A percentile compares a stretch with the other conserved stretches of the same genome.
These are phyloP conservation scores for Gnetum montanum DNA, from an alignment of 75 land plant genomes.

Conservation along the genomic window DNA sequence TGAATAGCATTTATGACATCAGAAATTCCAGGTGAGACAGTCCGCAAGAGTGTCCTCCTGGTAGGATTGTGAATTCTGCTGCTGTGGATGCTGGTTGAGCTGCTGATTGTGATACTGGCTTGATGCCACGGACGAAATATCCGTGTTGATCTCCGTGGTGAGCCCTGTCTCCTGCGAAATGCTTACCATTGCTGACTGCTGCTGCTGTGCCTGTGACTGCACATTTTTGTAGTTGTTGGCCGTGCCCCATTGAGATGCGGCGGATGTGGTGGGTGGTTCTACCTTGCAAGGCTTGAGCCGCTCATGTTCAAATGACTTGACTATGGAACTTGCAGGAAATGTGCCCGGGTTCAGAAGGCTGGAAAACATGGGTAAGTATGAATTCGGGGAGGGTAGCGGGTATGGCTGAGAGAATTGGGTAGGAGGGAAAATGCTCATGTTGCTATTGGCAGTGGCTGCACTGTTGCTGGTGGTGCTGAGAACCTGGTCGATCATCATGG, in stretches of 20 bases:
- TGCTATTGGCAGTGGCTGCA: not conserved
- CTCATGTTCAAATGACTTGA: not conserved
- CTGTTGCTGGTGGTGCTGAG: too few species aligned
- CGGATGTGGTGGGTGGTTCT: slow-evolving; percentile 8
- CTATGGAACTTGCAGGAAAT: not conserved
- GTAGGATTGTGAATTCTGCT: too few species aligned
- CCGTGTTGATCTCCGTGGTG: slow-evolving; percentile 1
- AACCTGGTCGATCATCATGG: too few species aligned
- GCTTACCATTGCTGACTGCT: slow-evolving; percentile 1
- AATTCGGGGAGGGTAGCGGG: too few species aligned
- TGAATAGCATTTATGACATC: too few species aligned
- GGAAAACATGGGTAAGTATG: not conserved
- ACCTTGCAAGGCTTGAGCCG: slow-evolving; percentile 12
- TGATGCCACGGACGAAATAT: slow-evolving; percentile 4
- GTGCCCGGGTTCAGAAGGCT: not conserved
- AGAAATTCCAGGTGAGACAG: too few species aligned
- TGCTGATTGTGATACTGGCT: too few species aligned
- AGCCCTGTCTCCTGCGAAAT: slow-evolving; percentile 7
- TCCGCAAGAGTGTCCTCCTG: too few species aligned
- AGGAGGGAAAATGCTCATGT: not conserved
- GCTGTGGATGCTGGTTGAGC: not conserved
- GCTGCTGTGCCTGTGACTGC: not conserved
- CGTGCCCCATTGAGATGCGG: not conserved
- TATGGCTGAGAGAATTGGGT: too few species aligned
- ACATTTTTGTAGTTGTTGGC: not conserved